A percentile compares a stretch with the other conserved stretches of the same genome.
phyloP scores from a whole-genome alignment of 148 eudicot genomes.

The Pouteria glomerata region DNA sequence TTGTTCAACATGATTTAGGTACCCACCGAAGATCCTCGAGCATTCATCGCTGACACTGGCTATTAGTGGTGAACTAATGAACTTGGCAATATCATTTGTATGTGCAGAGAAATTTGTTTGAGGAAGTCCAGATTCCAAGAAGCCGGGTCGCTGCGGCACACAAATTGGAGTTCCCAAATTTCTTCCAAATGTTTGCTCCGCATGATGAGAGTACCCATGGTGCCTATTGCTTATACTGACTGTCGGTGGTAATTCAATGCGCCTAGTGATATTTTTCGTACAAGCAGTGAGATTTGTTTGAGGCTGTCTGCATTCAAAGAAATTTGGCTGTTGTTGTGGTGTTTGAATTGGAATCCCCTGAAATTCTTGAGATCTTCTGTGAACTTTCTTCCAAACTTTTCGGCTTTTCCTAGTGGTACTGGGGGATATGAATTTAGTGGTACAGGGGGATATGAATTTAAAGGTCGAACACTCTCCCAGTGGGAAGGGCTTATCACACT shows the following conservation, averaged over 20 bases:
- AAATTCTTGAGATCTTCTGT: background rate
- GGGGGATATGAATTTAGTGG: background rate
- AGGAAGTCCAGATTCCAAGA: too few relatives aligned
- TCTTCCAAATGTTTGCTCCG: conserved; percentile 19
- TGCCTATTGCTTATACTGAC: conserved; percentile 12
- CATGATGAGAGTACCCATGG: conserved; percentile 26
- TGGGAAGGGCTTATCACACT: conserved; percentile 46
- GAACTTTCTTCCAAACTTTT: background rate
- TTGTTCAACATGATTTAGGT: too few relatives aligned
- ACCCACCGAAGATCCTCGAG: too few relatives aligned
- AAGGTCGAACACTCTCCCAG: conserved; percentile 49
- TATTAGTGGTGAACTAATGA: too few relatives aligned
- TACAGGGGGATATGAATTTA: conserved; percentile 27
- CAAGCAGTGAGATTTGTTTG: background rate
- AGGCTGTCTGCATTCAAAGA: background rate
- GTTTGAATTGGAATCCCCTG: background rate
- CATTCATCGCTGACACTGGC: too few relatives aligned
- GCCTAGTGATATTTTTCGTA: background rate
- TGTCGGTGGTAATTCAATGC: background rate
- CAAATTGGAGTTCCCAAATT: too few relatives aligned
- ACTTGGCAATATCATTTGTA: too few relatives aligned
- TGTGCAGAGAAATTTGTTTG: too few relatives aligned
- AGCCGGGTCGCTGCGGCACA: too few relatives aligned
- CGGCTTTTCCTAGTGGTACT: too few relatives aligned
- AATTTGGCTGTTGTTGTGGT: background rate